Conservation (phyloP, 2,329 filamentous ascomycete genomes). For the Penicillium sp. region DNA sequence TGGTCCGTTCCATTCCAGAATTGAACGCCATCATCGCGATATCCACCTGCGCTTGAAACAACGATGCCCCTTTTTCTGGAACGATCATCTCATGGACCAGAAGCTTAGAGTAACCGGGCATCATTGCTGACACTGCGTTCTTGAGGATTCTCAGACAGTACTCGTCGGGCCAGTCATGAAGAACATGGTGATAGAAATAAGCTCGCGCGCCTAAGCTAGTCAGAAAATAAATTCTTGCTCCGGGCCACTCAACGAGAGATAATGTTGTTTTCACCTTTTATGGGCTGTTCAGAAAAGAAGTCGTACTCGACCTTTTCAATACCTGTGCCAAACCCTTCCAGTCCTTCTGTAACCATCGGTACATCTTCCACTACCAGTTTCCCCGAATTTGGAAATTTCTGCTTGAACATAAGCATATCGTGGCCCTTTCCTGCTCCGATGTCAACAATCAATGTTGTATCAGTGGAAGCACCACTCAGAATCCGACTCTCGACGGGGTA, state of each 20-base stretch:
- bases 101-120: neutral
- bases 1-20: neutral
- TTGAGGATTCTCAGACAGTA: neutral
- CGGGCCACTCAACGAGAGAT: too few species aligned
- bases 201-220: neutral
- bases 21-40: neutral
- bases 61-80: neutral
- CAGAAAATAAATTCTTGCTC: neutral
- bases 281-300: neutral
- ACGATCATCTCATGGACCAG: neutral
- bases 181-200: neutral
- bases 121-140: neutral
- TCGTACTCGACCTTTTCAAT: neutral
- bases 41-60: neutral
- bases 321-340: neutral
- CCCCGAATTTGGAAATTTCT: conserved; percentile 42
- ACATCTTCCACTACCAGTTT: conserved; percentile 54
- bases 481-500: neutral
- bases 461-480: conserved; percentile 11
- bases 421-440: conserved; percentile 48
- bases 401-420: conserved; percentile 40
- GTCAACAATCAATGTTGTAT: conserved; percentile 41
- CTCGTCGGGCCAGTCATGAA: neutral
- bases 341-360: conserved; percentile 36
- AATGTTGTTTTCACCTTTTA: neutral